Conservation (phyloP, 306 rosid species). For the Prunus salicina region DNA sequence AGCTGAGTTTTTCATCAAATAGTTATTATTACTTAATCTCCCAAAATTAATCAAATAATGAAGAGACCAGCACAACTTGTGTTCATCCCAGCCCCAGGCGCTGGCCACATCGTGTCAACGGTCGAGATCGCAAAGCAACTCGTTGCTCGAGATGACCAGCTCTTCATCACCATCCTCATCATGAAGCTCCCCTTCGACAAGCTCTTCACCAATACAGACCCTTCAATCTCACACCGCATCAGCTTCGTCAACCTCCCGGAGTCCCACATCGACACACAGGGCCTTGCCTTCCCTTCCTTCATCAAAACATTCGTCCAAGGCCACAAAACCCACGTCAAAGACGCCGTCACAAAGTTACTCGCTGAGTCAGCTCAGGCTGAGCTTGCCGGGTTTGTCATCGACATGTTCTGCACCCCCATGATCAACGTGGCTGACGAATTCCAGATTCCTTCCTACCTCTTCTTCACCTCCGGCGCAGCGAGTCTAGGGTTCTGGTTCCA, state of each 20-base stretch:
- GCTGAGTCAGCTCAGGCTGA: background rate
- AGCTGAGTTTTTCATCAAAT: background rate
- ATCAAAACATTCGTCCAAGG: background rate
- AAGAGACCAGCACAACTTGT: slow-evolving; percentile 36
- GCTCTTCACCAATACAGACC: slow-evolving; percentile 5
- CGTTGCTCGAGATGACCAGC: slow-evolving; percentile 28
- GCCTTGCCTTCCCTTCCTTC: background rate
- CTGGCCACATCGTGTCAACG: slow-evolving; percentile 40
- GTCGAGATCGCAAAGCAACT: slow-evolving; percentile 55
- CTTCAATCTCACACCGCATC: slow-evolving; percentile 23
- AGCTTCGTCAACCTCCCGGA: slow-evolving; percentile 33
- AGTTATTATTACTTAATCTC: background rate
- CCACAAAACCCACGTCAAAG: slow-evolving; percentile 3
- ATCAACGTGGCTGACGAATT: slow-evolving; percentile 32
- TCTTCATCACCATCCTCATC: slow-evolving; percentile 41
- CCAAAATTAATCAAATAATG: background rate
- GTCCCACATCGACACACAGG: background rate
- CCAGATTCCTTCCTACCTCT: slow-evolving; percentile 19
- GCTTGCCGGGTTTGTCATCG: slow-evolving; percentile 28
- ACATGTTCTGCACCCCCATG: slow-evolving; percentile 17
- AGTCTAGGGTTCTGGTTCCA: slow-evolving; percentile 14
- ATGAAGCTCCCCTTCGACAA: slow-evolving; percentile 9
- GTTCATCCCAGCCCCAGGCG: slow-evolving; percentile 39
- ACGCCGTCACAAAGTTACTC: background rate
- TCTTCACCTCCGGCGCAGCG: slow-evolving; percentile 16